phyloP scores from a whole-genome alignment of 805 yeast genomes.

The Zygosaccharomyces rouxii region DNA sequence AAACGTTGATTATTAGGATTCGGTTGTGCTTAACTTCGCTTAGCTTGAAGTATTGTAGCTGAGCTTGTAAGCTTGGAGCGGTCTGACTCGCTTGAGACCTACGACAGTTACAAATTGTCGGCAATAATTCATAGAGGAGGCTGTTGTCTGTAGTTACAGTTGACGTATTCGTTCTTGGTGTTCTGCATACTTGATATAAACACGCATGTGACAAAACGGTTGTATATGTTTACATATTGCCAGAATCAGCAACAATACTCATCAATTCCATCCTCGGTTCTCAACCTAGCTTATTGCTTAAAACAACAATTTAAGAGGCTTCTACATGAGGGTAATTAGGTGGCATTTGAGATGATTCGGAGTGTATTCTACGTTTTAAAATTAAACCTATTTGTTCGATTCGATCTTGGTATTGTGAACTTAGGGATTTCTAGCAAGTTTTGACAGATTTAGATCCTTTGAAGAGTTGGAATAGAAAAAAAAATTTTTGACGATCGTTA shows the following conservation, averaged over 20 bases:
- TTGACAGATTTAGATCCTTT: neutral
- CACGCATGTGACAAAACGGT: neutral
- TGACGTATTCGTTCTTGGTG: neutral
- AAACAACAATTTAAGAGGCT: neutral
- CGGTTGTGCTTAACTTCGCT: neutral
- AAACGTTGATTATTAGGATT: neutral
- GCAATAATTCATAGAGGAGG: too few species aligned
- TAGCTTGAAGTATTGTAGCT: too few species aligned
- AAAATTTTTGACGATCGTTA: neutral
- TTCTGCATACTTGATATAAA: neutral
- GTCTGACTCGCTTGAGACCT: too few species aligned
- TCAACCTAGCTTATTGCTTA: neutral
- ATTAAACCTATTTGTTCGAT: neutral
- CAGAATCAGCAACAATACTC: conserved; percentile 1
- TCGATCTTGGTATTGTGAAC: neutral
- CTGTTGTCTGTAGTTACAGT: neutral
- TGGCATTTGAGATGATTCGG: neutral
- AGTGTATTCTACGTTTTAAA: neutral
- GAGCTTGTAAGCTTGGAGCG: too few species aligned
- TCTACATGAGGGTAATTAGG: neutral
- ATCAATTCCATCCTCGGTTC: neutral
- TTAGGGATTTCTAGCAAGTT: neutral
- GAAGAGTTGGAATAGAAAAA: neutral
- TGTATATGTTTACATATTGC: conserved; percentile 4
- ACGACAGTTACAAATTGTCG: too few species aligned